phyloP scores from a whole-genome alignment of 495 filamentous ascomycete species.

The Aspergillus egyptiacus region DNA sequence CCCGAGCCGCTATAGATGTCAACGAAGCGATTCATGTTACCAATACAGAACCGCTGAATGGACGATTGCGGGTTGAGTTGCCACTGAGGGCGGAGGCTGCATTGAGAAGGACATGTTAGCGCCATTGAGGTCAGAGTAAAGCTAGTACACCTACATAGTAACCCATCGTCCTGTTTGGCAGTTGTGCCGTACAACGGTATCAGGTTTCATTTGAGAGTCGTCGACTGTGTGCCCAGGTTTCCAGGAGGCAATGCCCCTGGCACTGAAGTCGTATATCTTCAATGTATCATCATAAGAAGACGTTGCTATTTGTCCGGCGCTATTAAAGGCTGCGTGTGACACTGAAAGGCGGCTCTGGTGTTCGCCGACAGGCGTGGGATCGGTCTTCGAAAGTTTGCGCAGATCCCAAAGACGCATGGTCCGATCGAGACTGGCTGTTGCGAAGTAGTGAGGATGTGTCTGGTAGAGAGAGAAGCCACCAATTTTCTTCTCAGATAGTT shows the following conservation, averaged over 20 bases:
- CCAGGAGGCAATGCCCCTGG: slow-evolving; percentile 54
- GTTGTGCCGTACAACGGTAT: slow-evolving; percentile 70
- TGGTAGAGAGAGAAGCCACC: slow-evolving; percentile 87
- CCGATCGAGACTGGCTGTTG: slow-evolving; percentile 86
- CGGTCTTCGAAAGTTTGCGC: slow-evolving; percentile 61
- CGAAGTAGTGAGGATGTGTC: slow-evolving; percentile 68
- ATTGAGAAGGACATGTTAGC: slow-evolving; percentile 18
- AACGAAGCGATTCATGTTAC: slow-evolving; percentile 96
- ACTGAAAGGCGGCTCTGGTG: slow-evolving; percentile 80
- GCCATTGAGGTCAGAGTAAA: neutral
- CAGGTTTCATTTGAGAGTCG: slow-evolving; percentile 61
- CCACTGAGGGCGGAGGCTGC: slow-evolving; percentile 88
- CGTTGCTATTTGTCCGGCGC: slow-evolving; percentile 76
- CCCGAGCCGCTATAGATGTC: slow-evolving; percentile 78
- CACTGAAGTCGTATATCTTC: slow-evolving; percentile 78
- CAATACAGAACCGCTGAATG: slow-evolving; percentile 82
- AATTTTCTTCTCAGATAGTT: slow-evolving; percentile 90
- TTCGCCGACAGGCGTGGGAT: slow-evolving; percentile 67
- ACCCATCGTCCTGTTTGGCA: slow-evolving; percentile 90
- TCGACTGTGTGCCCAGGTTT: slow-evolving; percentile 51
- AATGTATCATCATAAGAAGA: slow-evolving; percentile 91
- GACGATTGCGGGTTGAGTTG: slow-evolving; percentile 69
- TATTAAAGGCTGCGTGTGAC: slow-evolving; percentile 83
- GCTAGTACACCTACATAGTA: slow-evolving; percentile 47
- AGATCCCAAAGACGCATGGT: slow-evolving; percentile 90